phyloP scores from a whole-genome alignment of 2,329 filamentous ascomycete genomes.

The Diaporthe humulicola region DNA sequence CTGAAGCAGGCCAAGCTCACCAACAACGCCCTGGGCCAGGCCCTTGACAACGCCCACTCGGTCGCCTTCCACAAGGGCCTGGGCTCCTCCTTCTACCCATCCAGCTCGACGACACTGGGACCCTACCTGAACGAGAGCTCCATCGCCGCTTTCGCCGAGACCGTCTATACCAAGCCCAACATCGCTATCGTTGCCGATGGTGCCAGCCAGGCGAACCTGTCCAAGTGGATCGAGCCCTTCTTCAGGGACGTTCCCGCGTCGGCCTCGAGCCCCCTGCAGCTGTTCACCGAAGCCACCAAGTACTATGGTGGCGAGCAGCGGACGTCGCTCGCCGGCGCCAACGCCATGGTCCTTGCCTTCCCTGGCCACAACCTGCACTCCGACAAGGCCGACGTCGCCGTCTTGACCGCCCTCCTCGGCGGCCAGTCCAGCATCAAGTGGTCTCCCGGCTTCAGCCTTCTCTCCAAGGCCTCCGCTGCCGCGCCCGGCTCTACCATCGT shows the following conservation, averaged over 20 bases:
- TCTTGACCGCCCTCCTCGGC: constrained; percentile 90
- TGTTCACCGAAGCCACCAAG: constrained; percentile 77
- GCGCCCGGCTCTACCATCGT: constrained; percentile 76
- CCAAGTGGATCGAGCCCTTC: constrained; percentile 94
- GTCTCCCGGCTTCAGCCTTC: constrained; percentile 91
- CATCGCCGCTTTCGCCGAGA: constrained; percentile 80
- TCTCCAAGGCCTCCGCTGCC: constrained; percentile 81
- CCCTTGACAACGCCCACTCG: constrained; percentile 87
- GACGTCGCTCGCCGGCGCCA: constrained; percentile 77
- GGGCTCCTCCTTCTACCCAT: constrained; percentile 81
- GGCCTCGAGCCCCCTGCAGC: constrained; percentile 63
- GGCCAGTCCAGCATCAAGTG: constrained; percentile 95
- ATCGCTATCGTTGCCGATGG: constrained; percentile 94
- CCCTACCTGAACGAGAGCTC: constrained; percentile 85
- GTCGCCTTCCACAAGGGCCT: constrained; percentile 95
- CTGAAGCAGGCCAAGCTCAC: constrained; percentile 81
- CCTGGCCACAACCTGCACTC: constrained; percentile 84
- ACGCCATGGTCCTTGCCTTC: constrained; percentile 92
- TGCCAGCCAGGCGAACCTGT: constrained; percentile 79
- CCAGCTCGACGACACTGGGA: constrained; percentile 77
- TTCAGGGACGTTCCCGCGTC: constrained; percentile 79
- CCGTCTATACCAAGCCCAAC: constrained; percentile 89
- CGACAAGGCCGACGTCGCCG: constrained; percentile 90
- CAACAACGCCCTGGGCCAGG: constrained; percentile 73
- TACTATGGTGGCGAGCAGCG: constrained; percentile 98